Base-by-base conservation (phyloP, 1,284 basidiomycete species). In the Ceraceosorus guamensis region DNA sequence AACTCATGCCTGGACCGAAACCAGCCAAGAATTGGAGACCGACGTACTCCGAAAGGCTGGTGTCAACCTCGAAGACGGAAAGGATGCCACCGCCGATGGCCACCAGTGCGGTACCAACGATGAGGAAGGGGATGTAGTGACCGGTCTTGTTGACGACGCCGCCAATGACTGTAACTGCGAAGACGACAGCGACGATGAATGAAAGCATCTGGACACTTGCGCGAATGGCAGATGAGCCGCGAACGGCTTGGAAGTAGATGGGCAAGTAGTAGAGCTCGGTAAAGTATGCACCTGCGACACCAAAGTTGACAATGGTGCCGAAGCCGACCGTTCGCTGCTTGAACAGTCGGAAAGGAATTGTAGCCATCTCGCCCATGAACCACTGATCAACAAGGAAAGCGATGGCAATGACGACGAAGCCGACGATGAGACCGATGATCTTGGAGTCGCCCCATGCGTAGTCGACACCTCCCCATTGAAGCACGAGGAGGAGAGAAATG, bases 401-500 rank as follows among this genome's bases (percentile, higher is more conserved):
- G 18, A 45, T 48, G 14, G 60, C 44, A 41, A 57, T 57, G 5
- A 63, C 14, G 6, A 72, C 68, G 18, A 63, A 70, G 4, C 65
- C 61, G 14, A 76, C 62, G 11, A 76, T 63, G 32, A 76, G 60
- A 18, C 73, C 73, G 46, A 73, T 65, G 4, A 71, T 61, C 18
- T 49, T 60, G 4, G 57, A 53, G 13, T 60, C 63, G 52, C 50
- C 48, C 73, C 73, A 75, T 0, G 55, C 54, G 52, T 73, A 67
- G 33, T 61, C 62, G 50, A 73, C 67, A 3, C 73, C 60, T 24
- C 56, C 62, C 58, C 61, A 61, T 52, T 73, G 71, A 4, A 74
- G 56, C 11, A 67, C 67, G 7, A 77, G 64, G 30, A 76, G 63
- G 34, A 77, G 55, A 56, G 70, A 75, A 6, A 74, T 70, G 51